Evolutionary conservation across 2,329 filamentous ascomycete species (phyloP).

Genomic region (Cordyceps militaris): DNA sequence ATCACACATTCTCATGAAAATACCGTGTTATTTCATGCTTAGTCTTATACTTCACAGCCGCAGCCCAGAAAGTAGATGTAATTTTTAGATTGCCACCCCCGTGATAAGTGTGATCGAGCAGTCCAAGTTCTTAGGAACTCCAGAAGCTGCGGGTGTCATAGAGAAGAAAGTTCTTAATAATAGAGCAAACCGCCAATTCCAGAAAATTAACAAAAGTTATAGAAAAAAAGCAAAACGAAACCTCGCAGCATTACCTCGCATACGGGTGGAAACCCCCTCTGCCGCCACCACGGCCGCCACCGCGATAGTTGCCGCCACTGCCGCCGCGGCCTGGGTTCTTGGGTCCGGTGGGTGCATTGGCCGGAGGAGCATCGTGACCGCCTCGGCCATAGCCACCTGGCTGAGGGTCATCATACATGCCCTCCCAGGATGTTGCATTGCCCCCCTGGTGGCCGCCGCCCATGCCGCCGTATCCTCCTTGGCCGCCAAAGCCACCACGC

Average conservation of each 20-base stretch:
- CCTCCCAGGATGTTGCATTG: constrained; percentile 85
- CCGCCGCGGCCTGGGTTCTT: constrained; percentile 83
- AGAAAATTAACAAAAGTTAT: neutral
- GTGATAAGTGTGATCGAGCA: neutral
- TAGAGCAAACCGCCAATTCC: neutral
- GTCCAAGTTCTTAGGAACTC: neutral
- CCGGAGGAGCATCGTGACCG: constrained; percentile 41
- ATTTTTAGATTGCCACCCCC: neutral
- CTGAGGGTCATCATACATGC: constrained; percentile 95
- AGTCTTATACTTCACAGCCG: neutral
- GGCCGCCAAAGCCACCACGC: constrained; percentile 11
- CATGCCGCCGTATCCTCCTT: constrained; percentile 20
- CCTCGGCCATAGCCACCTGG: constrained; percentile 42
- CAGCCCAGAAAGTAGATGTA: neutral
- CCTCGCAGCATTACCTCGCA: constrained; percentile 25
- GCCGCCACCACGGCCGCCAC: constrained; percentile 70
- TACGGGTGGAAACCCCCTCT: constrained; percentile 83
- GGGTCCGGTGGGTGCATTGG: constrained; percentile 77
- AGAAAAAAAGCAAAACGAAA: neutral
- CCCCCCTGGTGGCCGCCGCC: constrained; percentile 35
- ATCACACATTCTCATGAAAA: neutral
- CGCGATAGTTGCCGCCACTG: constrained; percentile 78
- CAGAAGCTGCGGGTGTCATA: neutral
- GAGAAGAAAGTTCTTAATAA: neutral
- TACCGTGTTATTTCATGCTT: neutral